Conservation (phyloP, 495 filamentous ascomycete genomes). For the Daldinia grandis region DNA sequence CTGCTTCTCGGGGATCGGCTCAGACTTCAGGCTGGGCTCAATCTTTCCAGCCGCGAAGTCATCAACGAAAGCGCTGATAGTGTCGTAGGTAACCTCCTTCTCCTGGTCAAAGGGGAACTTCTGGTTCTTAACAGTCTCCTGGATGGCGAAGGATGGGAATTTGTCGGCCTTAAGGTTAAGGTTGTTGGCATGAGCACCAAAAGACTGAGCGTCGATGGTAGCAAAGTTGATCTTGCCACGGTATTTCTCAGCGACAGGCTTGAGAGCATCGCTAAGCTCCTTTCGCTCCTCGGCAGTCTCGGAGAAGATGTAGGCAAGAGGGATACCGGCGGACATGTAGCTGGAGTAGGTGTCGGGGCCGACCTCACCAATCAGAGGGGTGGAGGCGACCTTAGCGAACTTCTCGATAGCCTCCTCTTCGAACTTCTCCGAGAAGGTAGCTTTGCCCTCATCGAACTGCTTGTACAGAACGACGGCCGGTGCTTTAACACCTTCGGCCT, state of each 20-base stretch:
- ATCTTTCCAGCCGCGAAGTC: conserved; percentile 89
- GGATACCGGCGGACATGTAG: conserved; percentile 95
- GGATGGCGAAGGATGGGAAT: conserved; percentile 98
- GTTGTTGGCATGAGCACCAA: conserved; percentile 94
- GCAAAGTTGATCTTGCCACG: conserved; percentile 94
- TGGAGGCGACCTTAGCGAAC: conserved; percentile 86
- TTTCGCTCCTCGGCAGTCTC: conserved; percentile 91
- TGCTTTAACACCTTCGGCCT: conserved; percentile 85
- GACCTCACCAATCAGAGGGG: conserved; percentile 93
- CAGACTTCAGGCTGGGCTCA: conserved; percentile 95
- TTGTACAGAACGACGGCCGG: conserved; percentile 97
- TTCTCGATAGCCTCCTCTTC: conserved; percentile 75
- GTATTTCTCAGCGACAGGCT: conserved; percentile 72
- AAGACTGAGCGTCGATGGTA: conserved; percentile 95
- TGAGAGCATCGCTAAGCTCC: conserved; percentile 70
- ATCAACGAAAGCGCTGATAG: conserved; percentile 84
- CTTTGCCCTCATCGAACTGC: conserved; percentile 96
- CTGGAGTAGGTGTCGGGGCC: conserved; percentile 96
- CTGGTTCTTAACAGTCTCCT: conserved; percentile 93
- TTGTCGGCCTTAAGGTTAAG: conserved; percentile 94
- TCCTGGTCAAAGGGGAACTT: conserved; percentile 95
- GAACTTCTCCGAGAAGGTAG: conserved; percentile 80
- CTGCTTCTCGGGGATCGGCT: conserved; percentile 94
- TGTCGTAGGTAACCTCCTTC: conserved; percentile 77
- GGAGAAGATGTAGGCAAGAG: conserved; percentile 97